A percentile compares a stretch with the other conserved stretches of the same genome.
Evolutionary conservation across 2,329 filamentous ascomycete genomes (phyloP).

Genomic region (Elsinoe ampelina): DNA sequence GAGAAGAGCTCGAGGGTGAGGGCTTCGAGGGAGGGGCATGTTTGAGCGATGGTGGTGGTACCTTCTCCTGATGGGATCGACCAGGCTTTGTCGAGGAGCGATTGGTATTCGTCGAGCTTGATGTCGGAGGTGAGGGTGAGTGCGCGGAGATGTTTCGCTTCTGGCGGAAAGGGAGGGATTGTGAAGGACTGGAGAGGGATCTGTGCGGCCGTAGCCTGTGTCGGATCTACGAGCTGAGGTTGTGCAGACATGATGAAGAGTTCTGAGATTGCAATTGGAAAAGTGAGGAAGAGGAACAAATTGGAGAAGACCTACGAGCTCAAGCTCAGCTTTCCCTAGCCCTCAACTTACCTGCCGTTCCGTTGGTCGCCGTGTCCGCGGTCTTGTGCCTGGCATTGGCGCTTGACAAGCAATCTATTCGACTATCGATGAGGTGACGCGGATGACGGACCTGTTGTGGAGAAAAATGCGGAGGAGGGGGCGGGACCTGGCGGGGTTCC

Average conservation of each 20-base stretch:
- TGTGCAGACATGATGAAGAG: not conserved
- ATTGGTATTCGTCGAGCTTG: constrained; percentile 38
- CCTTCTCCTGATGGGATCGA: constrained; percentile 33
- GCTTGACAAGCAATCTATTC: not conserved
- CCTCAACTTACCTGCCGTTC: not conserved
- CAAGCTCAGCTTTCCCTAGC: not conserved
- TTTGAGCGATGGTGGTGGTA: constrained; percentile 39
- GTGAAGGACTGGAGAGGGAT: constrained; percentile 39
- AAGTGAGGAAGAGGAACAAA: not conserved
- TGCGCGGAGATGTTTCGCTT: constrained; percentile 35
- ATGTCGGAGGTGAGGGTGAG: constrained; percentile 43
- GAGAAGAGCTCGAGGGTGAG: constrained; percentile 42
- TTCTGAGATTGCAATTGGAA: not conserved
- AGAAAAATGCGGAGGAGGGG: constrained; percentile 1
- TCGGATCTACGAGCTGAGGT: constrained; percentile 19
- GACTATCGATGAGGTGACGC: not conserved
- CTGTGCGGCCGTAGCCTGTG: constrained; percentile 35
- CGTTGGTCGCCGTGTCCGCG: not conserved
- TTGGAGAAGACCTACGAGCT: not conserved
- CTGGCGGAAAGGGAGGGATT: constrained; percentile 36
- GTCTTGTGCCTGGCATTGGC: constrained; percentile 9
- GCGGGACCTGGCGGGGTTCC: constrained; percentile 8
- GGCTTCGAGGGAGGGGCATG: constrained; percentile 32
- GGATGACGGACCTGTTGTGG: constrained; percentile 1
- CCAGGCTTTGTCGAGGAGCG: constrained; percentile 29